Evolutionary conservation across 164 flowering plant genomes (phyloP).

Genomic region (Chimonanthus praecox): DNA sequence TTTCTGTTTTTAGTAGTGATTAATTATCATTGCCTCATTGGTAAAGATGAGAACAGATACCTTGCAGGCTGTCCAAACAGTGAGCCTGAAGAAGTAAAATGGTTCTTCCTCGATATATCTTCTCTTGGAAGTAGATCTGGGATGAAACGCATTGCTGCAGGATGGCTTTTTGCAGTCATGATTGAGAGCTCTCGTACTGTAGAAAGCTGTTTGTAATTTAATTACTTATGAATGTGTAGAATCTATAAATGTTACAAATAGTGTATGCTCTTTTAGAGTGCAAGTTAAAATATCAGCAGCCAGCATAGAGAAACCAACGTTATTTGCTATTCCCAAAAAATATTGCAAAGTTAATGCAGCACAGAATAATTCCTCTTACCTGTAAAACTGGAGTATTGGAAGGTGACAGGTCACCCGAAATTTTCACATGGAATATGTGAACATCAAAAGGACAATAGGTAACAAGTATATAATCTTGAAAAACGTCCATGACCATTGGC

Average conservation of each 20-base stretch:
- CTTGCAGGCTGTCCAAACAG: conserved; percentile 60
- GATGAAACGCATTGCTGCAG: conserved; percentile 90
- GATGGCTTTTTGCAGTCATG: conserved; percentile 96
- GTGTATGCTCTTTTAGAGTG: conserved; percentile 11
- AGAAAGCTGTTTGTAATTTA: conserved; percentile 99
- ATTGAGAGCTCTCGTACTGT: conserved; percentile 99
- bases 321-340: background rate
- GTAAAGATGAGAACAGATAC: conserved; percentile 29
- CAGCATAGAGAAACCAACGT: background rate
- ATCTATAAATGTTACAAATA: conserved; percentile 17
- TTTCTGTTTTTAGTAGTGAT: background rate
- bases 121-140: conserved; percentile 69
- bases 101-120: conserved; percentile 17
- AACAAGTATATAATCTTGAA: conserved; percentile 82
- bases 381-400: conserved; percentile 67
- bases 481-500: conserved; percentile 97
- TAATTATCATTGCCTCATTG: conserved; percentile 1
- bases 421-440: conserved; percentile 74
- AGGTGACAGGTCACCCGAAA: conserved; percentile 76
- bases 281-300: conserved; percentile 6
- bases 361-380: conserved; percentile 39
- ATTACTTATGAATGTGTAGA: conserved; percentile 74
- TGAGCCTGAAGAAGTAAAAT: conserved; percentile 31
- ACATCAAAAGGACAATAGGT: conserved; percentile 95
- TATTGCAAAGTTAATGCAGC: conserved; percentile 3